Evolutionary conservation across 805 yeast genomes (phyloP).

Genomic region (Debaryomyces prosopidis): DNA sequence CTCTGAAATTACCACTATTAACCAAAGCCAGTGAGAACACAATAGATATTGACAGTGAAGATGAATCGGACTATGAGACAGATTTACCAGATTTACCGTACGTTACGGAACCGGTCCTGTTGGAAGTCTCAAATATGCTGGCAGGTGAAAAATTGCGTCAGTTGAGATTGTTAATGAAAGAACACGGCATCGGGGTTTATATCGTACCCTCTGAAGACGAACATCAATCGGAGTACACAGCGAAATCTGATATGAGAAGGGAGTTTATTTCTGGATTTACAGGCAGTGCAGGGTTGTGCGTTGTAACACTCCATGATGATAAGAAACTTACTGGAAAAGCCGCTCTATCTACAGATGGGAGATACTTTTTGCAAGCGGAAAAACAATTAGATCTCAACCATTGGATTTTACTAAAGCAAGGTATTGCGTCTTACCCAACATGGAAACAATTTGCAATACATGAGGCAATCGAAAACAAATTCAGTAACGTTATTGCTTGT

Average conservation of each 20-base stretch:
- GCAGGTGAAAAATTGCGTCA: conserved; percentile 59
- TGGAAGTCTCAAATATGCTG: conserved; percentile 30
- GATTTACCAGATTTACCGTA: conserved; percentile 28
- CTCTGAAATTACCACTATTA: conserved; percentile 24
- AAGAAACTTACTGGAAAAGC: conserved; percentile 61
- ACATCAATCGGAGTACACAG: conserved; percentile 89
- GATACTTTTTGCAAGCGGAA: conserved; percentile 90
- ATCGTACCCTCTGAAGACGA: conserved; percentile 87
- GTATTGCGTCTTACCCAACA: conserved; percentile 62
- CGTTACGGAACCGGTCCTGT: conserved; percentile 7
- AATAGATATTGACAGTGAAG: conserved; percentile 6
- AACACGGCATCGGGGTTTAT: conserved; percentile 67
- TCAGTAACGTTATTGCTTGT: conserved; percentile 64
- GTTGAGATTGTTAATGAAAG: conserved; percentile 65
- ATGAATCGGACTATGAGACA: conserved; percentile 19
- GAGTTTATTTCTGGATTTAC: conserved; percentile 84
- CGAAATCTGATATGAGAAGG: conserved; percentile 78
- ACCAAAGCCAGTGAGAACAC: not conserved
- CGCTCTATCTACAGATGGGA: conserved; percentile 87
- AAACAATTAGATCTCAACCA: conserved; percentile 69
- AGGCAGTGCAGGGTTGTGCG: conserved; percentile 91
- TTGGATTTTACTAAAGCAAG: conserved; percentile 83
- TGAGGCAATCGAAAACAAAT: conserved; percentile 52
- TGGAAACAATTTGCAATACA: conserved; percentile 78
- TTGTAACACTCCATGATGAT: conserved; percentile 58